Evolutionary conservation across 768 basidiomycete species (phyloP).

Genomic region (Baorangia bicolor): DNA sequence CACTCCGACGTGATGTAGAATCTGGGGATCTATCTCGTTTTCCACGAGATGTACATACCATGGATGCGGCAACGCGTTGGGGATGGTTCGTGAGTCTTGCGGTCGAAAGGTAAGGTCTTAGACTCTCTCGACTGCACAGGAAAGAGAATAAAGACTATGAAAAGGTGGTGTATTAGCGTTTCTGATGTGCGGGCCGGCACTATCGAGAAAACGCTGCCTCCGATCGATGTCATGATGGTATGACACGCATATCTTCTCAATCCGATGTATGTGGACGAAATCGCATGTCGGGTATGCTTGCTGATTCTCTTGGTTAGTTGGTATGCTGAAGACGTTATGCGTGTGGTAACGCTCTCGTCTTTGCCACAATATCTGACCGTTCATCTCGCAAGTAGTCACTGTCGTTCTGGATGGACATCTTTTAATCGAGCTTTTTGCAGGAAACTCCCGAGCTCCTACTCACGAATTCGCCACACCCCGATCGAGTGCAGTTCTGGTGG

Average conservation of each 20-base stretch:
- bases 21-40: conserved; percentile 9
- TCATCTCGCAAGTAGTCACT: conserved; percentile 8
- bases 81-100: conserved; percentile 36
- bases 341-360: not conserved
- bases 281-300: not conserved
- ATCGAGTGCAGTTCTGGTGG: conserved; percentile 1
- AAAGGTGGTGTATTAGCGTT: conserved; percentile 32
- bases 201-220: conserved; percentile 22
- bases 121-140: not conserved
- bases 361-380: conserved; percentile 8
- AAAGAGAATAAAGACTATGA: not conserved
- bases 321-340: conserved; percentile 20
- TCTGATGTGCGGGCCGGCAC: not conserved
- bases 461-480: not conserved
- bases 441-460: conserved; percentile 3
- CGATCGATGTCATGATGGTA: conserved; percentile 38
- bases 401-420: not conserved
- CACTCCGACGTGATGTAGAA: conserved; percentile 21
- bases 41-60: conserved; percentile 1
- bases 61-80: conserved; percentile 31
- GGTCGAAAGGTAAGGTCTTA: conserved; percentile 30
- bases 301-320: conserved; percentile 5
- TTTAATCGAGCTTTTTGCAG: not conserved
- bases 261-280: conserved; percentile 23
- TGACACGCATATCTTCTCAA: conserved; percentile 39